Evolutionary conservation across 805 yeast species (phyloP).

Genomic region (Saccharomycopsis amapae): DNA sequence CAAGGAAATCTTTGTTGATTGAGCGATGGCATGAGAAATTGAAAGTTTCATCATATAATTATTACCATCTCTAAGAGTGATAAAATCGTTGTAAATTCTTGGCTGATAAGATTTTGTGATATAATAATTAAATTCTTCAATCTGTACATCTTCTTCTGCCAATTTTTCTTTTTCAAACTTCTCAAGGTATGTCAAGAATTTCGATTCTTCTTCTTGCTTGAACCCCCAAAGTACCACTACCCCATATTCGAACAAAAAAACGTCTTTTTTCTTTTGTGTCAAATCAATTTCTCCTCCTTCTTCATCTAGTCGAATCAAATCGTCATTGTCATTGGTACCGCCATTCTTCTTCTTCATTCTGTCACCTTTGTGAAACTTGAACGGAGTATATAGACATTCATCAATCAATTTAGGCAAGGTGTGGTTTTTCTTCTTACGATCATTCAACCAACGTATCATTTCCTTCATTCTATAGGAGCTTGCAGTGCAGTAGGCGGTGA

Average conservation of each 20-base stretch:
- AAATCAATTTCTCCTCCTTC: constrained; percentile 95
- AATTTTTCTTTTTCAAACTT: constrained; percentile 87
- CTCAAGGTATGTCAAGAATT: constrained; percentile 79
- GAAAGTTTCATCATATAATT: constrained; percentile 90
- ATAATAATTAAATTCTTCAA: constrained; percentile 92
- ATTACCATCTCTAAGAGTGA: constrained; percentile 79
- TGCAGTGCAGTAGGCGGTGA: constrained; percentile 94
- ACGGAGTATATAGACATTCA: constrained; percentile 92
- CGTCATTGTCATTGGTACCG: constrained; percentile 26
- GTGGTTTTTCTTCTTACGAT: constrained; percentile 51
- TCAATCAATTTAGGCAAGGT: constrained; percentile 85
- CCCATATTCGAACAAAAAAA: constrained; percentile 91
- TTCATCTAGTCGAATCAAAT: constrained; percentile 68
- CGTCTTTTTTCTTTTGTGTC: constrained; percentile 67
- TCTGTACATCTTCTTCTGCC: constrained; percentile 84
- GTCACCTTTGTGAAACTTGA: constrained; percentile 31
- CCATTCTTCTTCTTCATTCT: constrained; percentile 15
- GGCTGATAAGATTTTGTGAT: constrained; percentile 93
- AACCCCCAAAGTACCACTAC: constrained; percentile 98
- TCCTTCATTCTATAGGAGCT: constrained; percentile 89
- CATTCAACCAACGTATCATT: constrained; percentile 75
- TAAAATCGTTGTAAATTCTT: constrained; percentile 89
- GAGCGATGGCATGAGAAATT: constrained; percentile 93
- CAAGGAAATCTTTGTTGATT: constrained; percentile 87
- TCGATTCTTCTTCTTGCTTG: constrained; percentile 70